phyloP scores from a whole-genome alignment of 2,329 filamentous ascomycete genomes.

The Fusarium guadeloupense region DNA sequence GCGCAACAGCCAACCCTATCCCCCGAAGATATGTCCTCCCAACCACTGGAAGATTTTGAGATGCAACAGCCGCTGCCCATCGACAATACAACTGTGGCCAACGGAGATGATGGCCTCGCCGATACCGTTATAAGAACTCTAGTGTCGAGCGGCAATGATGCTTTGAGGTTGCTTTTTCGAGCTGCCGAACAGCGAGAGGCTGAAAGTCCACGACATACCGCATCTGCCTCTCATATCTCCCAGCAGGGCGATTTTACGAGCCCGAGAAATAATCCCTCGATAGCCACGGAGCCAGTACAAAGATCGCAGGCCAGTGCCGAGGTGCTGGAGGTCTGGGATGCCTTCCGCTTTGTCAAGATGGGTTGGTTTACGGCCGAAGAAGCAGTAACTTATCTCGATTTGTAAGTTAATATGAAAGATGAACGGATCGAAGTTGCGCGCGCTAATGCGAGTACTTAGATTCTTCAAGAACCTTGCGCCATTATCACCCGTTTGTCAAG shows the following conservation, averaged over 20 bases:
- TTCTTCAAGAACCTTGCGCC: slow-evolving; percentile 25
- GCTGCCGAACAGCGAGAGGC: slow-evolving; percentile 49
- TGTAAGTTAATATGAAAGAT: slow-evolving; percentile 45
- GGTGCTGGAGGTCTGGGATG: too few species aligned
- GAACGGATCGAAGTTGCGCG: too few species aligned
- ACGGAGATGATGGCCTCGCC: slow-evolving; percentile 2
- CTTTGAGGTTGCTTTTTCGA: slow-evolving; percentile 61
- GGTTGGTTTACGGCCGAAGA: slow-evolving; percentile 65
- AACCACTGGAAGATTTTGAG: too few species aligned
- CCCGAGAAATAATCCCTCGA: background rate
- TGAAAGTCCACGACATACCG: too few species aligned
- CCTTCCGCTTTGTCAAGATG: slow-evolving; percentile 60
- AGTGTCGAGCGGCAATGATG: slow-evolving; percentile 63
- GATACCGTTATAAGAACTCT: slow-evolving; percentile 54
- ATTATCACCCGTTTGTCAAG: slow-evolving; percentile 59
- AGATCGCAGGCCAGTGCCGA: too few species aligned
- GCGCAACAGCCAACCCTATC: too few species aligned
- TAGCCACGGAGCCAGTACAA: too few species aligned
- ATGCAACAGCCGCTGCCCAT: too few species aligned
- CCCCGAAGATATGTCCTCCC: too few species aligned
- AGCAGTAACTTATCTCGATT: slow-evolving; percentile 61
- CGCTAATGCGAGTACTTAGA: too few species aligned
- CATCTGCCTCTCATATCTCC: too few species aligned
- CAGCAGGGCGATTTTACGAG: background rate
- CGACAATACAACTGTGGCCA: background rate